A percentile compares a stretch with the other conserved stretches of the same genome.
Conservation (phyloP, 331 rosid genomes). For the Quercus phellos region DNA sequence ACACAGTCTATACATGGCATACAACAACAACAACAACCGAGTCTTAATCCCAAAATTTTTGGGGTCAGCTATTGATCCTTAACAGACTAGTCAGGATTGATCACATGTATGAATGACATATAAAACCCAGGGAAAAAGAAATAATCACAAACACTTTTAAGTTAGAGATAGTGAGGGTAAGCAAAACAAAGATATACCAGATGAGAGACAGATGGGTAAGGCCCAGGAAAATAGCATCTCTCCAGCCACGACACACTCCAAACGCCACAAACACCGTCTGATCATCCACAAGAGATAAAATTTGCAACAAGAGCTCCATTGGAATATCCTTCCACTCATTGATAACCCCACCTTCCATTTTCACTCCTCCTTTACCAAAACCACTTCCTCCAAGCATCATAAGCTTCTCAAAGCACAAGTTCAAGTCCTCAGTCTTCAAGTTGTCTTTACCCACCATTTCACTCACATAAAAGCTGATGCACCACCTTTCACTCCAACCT, state of each 20-base stretch:
- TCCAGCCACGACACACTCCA: conserved; percentile 95
- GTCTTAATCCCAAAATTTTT: no score
- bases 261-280: conserved; percentile 64
- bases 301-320: conserved; percentile 82
- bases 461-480: conserved; percentile 13
- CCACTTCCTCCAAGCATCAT: conserved; percentile 55
- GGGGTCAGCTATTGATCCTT: no score
- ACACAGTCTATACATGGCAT: background rate
- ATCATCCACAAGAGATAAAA: conserved; percentile 68
- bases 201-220: conserved; percentile 75
- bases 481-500: conserved; percentile 17
- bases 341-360: conserved; percentile 53
- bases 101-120: background rate
- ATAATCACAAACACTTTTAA: background rate
- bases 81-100: no score
- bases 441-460: conserved; percentile 62
- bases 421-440: conserved; percentile 59
- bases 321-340: conserved; percentile 93
- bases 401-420: conserved; percentile 71
- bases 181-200: conserved; percentile 43
- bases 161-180: background rate
- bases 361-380: conserved; percentile 25
- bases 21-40: no score
- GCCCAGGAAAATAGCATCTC: conserved; percentile 77
- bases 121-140: background rate